Conservation (phyloP, 306 rosid genomes). For the Corylus americana region DNA sequence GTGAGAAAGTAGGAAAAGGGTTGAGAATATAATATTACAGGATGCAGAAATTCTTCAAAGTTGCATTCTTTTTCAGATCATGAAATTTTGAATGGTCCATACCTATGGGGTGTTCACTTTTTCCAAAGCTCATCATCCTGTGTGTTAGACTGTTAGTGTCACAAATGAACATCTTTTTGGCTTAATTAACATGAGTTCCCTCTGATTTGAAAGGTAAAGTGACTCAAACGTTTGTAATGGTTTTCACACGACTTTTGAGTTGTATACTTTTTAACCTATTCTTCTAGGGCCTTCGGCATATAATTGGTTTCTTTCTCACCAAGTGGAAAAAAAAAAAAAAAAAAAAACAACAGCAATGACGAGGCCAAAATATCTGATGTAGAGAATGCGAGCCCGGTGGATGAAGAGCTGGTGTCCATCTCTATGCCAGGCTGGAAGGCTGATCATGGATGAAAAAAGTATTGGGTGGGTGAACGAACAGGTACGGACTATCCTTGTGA, state of each 20-base stretch:
- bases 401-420: background rate
- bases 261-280: too few relatives aligned
- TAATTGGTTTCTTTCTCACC: too few relatives aligned
- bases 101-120: background rate
- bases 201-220: background rate
- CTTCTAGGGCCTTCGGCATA: too few relatives aligned
- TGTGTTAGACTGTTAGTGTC: too few relatives aligned
- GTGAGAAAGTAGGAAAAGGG: background rate
- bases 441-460: background rate
- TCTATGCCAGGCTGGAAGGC: background rate
- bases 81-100: background rate
- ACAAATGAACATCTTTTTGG: background rate
- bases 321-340: too few relatives aligned
- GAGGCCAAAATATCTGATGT: background rate
- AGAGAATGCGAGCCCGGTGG: background rate
- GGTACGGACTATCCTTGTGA: background rate
- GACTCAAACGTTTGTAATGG: too few relatives aligned
- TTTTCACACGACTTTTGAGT: too few relatives aligned
- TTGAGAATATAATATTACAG: background rate
- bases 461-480: background rate
- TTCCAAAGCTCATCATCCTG: background rate
- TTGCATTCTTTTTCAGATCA: background rate
- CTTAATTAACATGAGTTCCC: background rate
- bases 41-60: background rate
- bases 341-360: too few relatives aligned